phyloP scores from a whole-genome alignment of 257 asterid genomes.

The Knoxia roxburghii region DNA sequence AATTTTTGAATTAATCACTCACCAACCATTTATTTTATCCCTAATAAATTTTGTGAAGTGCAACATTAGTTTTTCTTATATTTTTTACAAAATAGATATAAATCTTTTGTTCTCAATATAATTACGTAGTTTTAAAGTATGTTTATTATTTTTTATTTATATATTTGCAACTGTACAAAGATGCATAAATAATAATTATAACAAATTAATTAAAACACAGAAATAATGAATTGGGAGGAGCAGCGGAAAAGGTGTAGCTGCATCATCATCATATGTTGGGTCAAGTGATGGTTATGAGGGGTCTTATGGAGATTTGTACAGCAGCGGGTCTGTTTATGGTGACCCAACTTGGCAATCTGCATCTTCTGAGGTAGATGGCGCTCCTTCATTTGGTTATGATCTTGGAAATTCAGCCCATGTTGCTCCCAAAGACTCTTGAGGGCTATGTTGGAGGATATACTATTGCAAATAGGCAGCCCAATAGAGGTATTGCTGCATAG shows the following conservation, averaged over 20 bases:
- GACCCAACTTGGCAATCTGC: slow-evolving; percentile 44
- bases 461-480: slow-evolving; percentile 57
- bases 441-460: slow-evolving; percentile 36
- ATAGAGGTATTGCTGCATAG: slow-evolving; percentile 88
- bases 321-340: slow-evolving; percentile 32
- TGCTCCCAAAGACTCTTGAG: slow-evolving; percentile 36
- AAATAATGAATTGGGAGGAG: slow-evolving; percentile 62
- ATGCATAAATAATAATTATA: no score
- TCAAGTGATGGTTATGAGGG: slow-evolving; percentile 44
- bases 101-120: no score
- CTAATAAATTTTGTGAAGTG: no score
- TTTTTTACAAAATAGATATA: no score
- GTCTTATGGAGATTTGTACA: slow-evolving; percentile 34
- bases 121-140: no score
- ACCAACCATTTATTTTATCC: no score
- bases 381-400: slow-evolving; percentile 45
- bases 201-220: no score
- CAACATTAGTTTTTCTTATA: no score
- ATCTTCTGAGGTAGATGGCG: slow-evolving; percentile 37
- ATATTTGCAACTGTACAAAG: no score
- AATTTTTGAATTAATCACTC: no score
- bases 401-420: slow-evolving; percentile 38
- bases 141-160: no score
- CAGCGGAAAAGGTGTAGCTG: slow-evolving; percentile 36
- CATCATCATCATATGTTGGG: slow-evolving; percentile 45